Base-by-base conservation (phyloP, 2,329 filamentous ascomycete genomes). In the Fusarium duplospermum region DNA sequence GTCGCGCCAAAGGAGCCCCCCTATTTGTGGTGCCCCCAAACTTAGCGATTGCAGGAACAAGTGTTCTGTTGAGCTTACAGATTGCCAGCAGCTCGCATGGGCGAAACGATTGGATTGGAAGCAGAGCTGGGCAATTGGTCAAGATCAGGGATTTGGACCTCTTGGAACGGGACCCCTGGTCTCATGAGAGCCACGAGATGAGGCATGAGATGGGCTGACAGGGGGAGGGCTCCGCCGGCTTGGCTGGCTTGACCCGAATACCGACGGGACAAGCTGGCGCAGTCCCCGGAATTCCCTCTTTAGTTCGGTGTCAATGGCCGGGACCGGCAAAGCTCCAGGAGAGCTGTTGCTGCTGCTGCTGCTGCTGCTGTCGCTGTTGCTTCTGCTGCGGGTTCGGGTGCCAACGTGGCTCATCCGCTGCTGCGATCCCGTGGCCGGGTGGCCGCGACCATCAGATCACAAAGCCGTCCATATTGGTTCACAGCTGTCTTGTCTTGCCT, bases 181-280 rank as follows among this genome's bases (percentile, higher is more conserved):
- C 66, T 70, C 62, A 65, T 67, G 72, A 75, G 72, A 72, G 50
- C 72, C 69, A 75, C 62, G 69, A 70, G 69, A 70, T 47, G 38
- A 67, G 52, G 62, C 66, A 70, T 70, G 72, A 70, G 64, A 67
- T 57, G 50, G 59, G n/a, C 9, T 31, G 54, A 36, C 63, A 65
- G 56, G 62, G 62, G 22, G 18, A 40, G 62, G 50, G 18, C 31
- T 27, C 61, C 22, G n/a, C 42, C 27, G 24, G 18, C 47, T 63
- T 35, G 38, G 50, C 59, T 59, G 56, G 57, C 54, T 36, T 45
- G 56, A 52, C 64, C 61, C 68, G 61, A 62, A 67, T 67, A 69
- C 66, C 62, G 62, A 74, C 56, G 56, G 56, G 56, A 58, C 33
- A 66, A 70, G 58, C 57, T 75, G 62, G 69, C 60, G 50, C 72